phyloP scores from a whole-genome alignment of 2,329 filamentous ascomycete genomes.

The Raffaelea ambrosiae region DNA sequence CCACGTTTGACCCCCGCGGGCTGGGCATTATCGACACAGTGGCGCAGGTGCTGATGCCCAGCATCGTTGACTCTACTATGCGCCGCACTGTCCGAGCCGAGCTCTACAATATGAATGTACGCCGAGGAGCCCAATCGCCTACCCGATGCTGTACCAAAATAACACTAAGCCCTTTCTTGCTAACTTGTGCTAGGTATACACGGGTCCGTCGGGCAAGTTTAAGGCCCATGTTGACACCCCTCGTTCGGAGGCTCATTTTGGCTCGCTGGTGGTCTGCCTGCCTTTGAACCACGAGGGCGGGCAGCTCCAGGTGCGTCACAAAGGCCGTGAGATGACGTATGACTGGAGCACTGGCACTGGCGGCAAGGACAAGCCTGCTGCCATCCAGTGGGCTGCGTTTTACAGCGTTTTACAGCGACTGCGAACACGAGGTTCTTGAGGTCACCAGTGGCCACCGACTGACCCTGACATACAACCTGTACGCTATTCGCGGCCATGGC shows the following conservation, averaged over 20 bases:
- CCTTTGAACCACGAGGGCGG: conserved; percentile 29
- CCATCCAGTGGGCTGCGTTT: conserved; percentile 34
- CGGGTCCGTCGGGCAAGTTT: conserved; percentile 40
- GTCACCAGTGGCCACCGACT: conserved; percentile 43
- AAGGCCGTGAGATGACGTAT: conserved; percentile 23
- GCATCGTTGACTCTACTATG: neutral
- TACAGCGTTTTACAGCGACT: conserved; percentile 41
- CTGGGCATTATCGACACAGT: conserved; percentile 43
- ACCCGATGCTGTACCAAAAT: no score
- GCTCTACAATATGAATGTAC: conserved; percentile 49
- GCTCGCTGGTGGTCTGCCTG: conserved; percentile 45
- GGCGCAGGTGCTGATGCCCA: conserved; percentile 34
- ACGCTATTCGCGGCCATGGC: conserved; percentile 8
- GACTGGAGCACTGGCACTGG: conserved; percentile 27
- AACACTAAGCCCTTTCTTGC: no score
- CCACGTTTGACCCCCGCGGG: conserved; percentile 41
- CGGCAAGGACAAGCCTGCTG: neutral
- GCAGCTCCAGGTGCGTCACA: conserved; percentile 32
- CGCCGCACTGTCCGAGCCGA: conserved; percentile 35
- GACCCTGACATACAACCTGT: conserved; percentile 54
- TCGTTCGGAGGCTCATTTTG: conserved; percentile 37
- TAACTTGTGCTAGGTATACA: conserved; percentile 47
- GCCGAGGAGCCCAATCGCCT: no score
- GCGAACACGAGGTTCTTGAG: conserved; percentile 41
- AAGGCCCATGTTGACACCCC: conserved; percentile 46